Base-by-base conservation (phyloP, 2,329 filamentous ascomycete species). In the Diaporthe eres region DNA sequence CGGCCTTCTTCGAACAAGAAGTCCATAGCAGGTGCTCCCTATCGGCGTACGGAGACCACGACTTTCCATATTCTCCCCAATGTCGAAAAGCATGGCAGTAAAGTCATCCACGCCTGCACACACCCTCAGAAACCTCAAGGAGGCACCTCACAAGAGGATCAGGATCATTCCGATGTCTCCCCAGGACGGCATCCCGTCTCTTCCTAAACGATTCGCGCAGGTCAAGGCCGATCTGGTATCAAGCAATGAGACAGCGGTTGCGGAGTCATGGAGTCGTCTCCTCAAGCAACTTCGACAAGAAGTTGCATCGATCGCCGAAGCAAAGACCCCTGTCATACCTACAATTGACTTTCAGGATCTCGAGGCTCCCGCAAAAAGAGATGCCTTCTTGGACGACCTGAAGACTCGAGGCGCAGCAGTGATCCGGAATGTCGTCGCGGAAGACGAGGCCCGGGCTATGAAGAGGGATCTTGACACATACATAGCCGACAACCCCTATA, bases 391-490 rank as follows among this genome's bases (percentile, higher is more conserved):
- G 19, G 77, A 78, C 17, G 77, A 75, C 17, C 76, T 84, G n/a
- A 81, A 79, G 49, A 78, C 78, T 13, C 80, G 82, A 12, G 83
- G 83, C 61, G 80, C 81, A 53, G 83, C 80, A 28, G 79, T 85
- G 13, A 78, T 84, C 58, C 78, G 81, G n/a, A 80, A 79, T 12
- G 83, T 84, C 37, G 78, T 84, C 10, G 78, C 82, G 10, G 78
- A 75, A 22, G 67, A 78, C n/a, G 78, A 80, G 34, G 82, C 80
- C 47, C 51, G 71, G n/a, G 58, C 83, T n/a, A 89, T 88, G 80
- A 92, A 91, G 79, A 81, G 85, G 28, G 85, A 88, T 57, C 85
- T 89, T 10, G 84, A 86, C 74, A 84, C 87, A 8, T 92, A 93
- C 78, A 85, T 92, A 25, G 81, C 83, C 17, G 84, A 85, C 25